Evolutionary conservation across 805 yeast genomes (phyloP), one percentile per base, ranked within the genome.

Genomic region (Starmerella apicola): DNA sequence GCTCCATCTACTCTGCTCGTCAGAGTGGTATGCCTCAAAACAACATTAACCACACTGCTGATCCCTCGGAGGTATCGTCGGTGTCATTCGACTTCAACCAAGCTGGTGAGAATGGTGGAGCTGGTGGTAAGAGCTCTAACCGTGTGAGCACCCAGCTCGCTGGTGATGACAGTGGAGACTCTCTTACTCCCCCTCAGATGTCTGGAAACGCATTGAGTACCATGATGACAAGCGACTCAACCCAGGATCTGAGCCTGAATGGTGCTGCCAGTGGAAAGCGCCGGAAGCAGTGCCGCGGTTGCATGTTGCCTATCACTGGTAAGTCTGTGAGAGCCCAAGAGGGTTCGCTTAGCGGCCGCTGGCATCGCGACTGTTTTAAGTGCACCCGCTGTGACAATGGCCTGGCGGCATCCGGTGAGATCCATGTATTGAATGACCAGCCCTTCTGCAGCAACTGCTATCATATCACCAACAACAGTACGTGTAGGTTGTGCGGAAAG

Each of bases 361-460:
- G 97, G 97, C 98, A 91, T 56, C 68, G 93, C 29, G 60, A 67
- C 13, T 91, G 98, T 57, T 88, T 91, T 65, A 63, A 64, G 12
- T 91, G 98, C 64, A 61, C 67, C 16, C 59, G 65, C 10, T 88
- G 97, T 62, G 60, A 59, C 7, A 41, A 45, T 25, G 53, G 60
- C 29, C 56, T 54, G 16, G 36, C 46, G 2, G 41, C 37, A n/a
- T 23, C 22, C 22, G 38, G 39, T 19, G 61, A 59, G 40, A 61
- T 63, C 32, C 91, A 86, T 57, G 94, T 81, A 5, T 67, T 74
- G 31, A 66, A 76, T 24, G 94, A 88, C 60, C 54, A 64, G 43
- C 95, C 97, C 12, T 84, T 76, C 59, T 91, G 98, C 64, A 73
- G 74, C 46, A 59, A 61, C 26, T 94, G 88, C 54, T 74, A 69